Evolutionary conservation across 768 basidiomycete genomes (phyloP), one percentile per base, ranked within the genome.

Genomic region (Calocybe cyanea): DNA sequence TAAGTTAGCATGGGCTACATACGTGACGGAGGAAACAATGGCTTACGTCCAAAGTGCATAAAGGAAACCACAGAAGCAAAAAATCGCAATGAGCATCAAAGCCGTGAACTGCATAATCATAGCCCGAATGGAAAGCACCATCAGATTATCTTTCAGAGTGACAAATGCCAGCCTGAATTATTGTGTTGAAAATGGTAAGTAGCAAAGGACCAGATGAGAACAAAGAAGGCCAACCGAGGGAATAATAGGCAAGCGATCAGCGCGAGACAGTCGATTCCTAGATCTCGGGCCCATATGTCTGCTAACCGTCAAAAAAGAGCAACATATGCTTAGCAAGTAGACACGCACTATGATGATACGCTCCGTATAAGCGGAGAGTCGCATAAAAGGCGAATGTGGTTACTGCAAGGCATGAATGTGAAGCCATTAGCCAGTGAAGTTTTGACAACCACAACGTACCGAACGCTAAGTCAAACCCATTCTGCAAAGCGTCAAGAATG

Each of bases 41-140:
- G 81, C 92, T 60, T 67, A 92, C 80, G 92, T 96, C 86, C 86
- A 96, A 8, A 97, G 70, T 0, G 91, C 92, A 65, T 96, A 97
- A 36, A 92, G 63, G 63, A 97, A 97, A 2, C 93, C 93, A 25
- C 83, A 80, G 61, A 96, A 96, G 59, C 92, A 94, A 60, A 92
- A 94, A 1, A 78, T 82, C 4, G 92, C 91, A 14, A 92, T 86
- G 23, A 83, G 57, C 87, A 92, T 90, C 18, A 92, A 70, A n/a
- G 80, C 68, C 17, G 78, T 64, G 58, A 98, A 98, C 59, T 98
- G 92, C 51, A 84, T 73, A 46, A 97, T 81, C 93, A 98, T 95
- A 1, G 93, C 91, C 1, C 95, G 83, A 24, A 92, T 65, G 6
- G 88, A 84, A 18, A 91, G 72, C 17, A 89, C 85, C 79, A 88